Evolutionary conservation across 139 green algal species (phyloP), one percentile per base, ranked within the genome.

Genomic region (Coccomyxa sp.): DNA sequence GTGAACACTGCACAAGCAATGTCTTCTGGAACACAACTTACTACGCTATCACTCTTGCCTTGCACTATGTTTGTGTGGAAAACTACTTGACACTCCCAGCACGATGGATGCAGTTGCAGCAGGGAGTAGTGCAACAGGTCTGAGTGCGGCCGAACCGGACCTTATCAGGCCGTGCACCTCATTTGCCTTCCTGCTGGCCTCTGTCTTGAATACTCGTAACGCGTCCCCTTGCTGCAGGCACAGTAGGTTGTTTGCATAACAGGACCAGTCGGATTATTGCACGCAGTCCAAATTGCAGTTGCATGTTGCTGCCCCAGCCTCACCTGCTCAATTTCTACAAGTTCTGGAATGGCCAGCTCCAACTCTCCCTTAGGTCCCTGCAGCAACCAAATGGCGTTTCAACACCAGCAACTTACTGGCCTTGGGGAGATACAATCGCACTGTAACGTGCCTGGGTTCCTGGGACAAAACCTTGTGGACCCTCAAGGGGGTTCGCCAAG

Each of bases 281-380:
- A 51, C 7, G 38, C 38, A 51, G 3, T 51, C 38, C 38, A 51
- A 51, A 51, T 51, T 51, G n/a, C 7, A 51, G 3, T 51, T 51
- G 38, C 38, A 51, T 7, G n/a, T 51, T 51, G 3, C 38, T 51
- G n/a, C n/a, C 13, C 71, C 82, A 16, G 77, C 13, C 23, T 13
- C 57, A 67, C 51, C 57, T 57, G 57, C 14, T 45, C 31, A 58
- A 82, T 38, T 28, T 81, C 32, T 59, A 82, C 58, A 16, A 81
- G 1, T 57, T 30, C 11, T 18, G 57, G 57, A 68, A 71, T 45
- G n/a, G 90, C 92, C 71, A 86, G 86, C 82, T 88, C 71, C 57
- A 98, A 90, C 86, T 94, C 87, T 60, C 95, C 94, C 79, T 92
- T 91, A n/a, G 95, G 95, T 25, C 95, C 95, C 95, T 98, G 88